Evolutionary conservation across 2,329 filamentous ascomycete genomes (phyloP), one percentile per base, ranked within the genome.

Genomic region (Pseudogymnoascus sp.): DNA sequence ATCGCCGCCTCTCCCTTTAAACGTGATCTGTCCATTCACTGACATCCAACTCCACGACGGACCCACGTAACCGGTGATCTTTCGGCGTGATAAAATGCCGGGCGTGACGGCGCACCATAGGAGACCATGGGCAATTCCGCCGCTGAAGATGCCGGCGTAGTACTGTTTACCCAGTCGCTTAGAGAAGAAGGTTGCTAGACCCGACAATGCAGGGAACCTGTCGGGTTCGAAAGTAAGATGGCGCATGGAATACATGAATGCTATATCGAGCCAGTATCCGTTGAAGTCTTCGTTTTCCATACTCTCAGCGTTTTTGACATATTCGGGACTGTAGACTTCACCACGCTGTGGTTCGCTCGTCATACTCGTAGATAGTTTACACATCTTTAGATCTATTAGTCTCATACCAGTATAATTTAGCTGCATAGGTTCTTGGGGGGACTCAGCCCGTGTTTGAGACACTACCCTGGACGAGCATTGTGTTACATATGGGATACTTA

Each of bases 41-140:
- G 64, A 64, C 12, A 60, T 60, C 64, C 62, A 65, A 31, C 62
- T 63, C 64, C 62, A 62, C 6, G 62, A 64, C 12, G 64, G 64
- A 23, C 59, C 62, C 14, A 63, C 46, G 25, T 62, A 64, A 1
- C 40, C 40, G 10, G 40, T 21, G 40, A 44, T 6, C 4, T 44
- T 23, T 44, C 40, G 16, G 40, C 40, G 40, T 11, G 40, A 44
- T 44, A 44, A 21, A 23, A 44, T 44, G 40, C 40, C 40, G 5
- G 40, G 40, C 18, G 40, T 44, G 40, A 44, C 40, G 40, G 40
- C 40, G 18, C 40, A 44, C 40, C 40, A 44, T 44, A 44, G 40
- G 18, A 44, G 40, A 21, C 40, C 40, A 23, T 44, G 40, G 18
- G 40, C 40, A 44, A 44, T 23, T 21, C 40, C 40, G 18, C 40